Base-by-base conservation (phyloP, 768 basidiomycete species). In the Auricularia sp. region DNA sequence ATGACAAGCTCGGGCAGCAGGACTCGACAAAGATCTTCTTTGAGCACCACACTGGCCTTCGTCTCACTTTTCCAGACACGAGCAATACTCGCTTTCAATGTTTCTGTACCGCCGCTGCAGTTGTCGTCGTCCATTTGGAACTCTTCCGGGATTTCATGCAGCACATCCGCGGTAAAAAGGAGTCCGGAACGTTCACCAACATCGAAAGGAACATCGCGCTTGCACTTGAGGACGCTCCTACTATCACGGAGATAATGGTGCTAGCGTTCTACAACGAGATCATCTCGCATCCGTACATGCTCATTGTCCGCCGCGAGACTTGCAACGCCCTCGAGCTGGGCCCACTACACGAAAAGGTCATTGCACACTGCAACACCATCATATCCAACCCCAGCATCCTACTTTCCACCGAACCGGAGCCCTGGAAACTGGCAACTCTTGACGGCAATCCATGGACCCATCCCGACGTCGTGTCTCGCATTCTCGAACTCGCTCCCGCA, bases 61-160 rank as follows among this genome's bases (percentile, higher is more conserved):
- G 36, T 1, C 29, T 73, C 3, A 39, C 62, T 56, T 80, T 73
- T 62, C 76, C 78, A 0, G 75, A 77, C 62, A 75, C 74, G 0
- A 76, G 73, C 66, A 79, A 77, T 63, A 78, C 70, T 0, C 73
- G 72, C 0, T 80, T 71, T 64, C 71, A 75, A 29, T 74, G 72
- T 1, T 71, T 77, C 65, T 67, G 73, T 29, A 69, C 73, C 3
- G 77, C 75, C 0, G 69, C 74, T 0, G 59, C 67, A 0, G 70
- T 64, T 8, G 65, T 77, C 8, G 56, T 78, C 33, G 51, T 71
- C 0, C 58, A 77, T 63, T 73, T 68, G 1, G 29, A 66, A 0
- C 42, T 65, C 0, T 73, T 69, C 65, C 63, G 73, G 21, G 33
- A 66, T 1, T 77, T 77, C 68, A 68, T 80, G 6, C 64, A 66